Percentiles rank a stretch among this genome's conserved stretches.
Conservation (phyloP, 2,329 filamentous ascomycete species). For the Tetracladium maxilliforme region DNA sequence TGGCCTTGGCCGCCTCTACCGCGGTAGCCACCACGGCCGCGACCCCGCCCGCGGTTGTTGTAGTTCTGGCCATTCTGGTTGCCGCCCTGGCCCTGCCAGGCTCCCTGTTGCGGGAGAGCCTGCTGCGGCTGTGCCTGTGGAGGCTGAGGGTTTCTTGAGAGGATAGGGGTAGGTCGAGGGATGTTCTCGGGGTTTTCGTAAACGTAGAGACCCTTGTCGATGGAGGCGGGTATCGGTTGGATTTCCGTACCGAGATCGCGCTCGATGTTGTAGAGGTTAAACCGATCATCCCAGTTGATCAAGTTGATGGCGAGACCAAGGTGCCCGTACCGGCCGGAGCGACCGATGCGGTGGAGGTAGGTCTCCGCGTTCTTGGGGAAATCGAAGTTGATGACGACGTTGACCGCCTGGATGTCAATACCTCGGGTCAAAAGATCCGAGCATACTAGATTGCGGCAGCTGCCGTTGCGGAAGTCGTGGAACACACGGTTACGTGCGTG, state of each 20-base stretch:
- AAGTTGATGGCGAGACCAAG: conserved; percentile 95
- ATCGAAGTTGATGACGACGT: conserved; percentile 99
- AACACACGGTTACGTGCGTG: conserved; percentile 95
- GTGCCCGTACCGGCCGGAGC: conserved; percentile 93
- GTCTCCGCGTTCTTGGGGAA: conserved; percentile 99
- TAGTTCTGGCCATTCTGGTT: too few relatives aligned
- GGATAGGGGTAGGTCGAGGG: conserved; percentile 58
- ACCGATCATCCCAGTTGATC: conserved; percentile 98
- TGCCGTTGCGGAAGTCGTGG: conserved; percentile 96
- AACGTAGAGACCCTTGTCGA: conserved; percentile 96
- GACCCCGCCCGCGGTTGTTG: background rate
- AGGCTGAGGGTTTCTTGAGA: conserved; percentile 17
- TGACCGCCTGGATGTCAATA: conserved; percentile 98
- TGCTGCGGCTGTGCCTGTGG: conserved; percentile 9
- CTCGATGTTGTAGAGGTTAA: conserved; percentile 98
- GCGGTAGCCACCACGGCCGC: too few relatives aligned
- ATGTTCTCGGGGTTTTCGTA: conserved; percentile 95
- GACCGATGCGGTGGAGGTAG: conserved; percentile 94
- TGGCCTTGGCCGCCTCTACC: too few relatives aligned
- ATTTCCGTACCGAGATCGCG: conserved; percentile 96
- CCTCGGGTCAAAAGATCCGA: conserved; percentile 94
- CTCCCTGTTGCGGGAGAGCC: conserved; percentile 2
- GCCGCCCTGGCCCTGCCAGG: too few relatives aligned
- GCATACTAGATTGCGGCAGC: conserved; percentile 95
- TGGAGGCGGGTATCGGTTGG: conserved; percentile 82